Percentiles rank a stretch among this genome's conserved stretches.
Evolutionary conservation across 2,329 filamentous ascomycete genomes (phyloP).

Genomic region (Metarhizium album): DNA sequence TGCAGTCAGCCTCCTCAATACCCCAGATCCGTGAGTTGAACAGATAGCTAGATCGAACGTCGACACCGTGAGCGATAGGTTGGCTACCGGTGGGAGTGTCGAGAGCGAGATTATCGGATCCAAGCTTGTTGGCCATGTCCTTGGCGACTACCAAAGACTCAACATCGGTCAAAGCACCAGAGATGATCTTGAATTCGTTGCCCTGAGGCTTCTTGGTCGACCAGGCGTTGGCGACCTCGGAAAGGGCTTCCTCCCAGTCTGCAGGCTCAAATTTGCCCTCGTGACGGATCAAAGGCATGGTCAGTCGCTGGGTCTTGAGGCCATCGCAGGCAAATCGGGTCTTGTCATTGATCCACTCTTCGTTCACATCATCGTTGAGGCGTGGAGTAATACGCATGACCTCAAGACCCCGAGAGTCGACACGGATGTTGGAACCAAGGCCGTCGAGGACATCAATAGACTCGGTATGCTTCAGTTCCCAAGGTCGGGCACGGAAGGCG

Average conservation of each 20-base stretch:
- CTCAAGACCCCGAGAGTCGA: conserved; percentile 86
- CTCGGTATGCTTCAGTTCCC: conserved; percentile 95
- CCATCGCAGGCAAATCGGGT: conserved; percentile 93
- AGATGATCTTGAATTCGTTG: conserved; percentile 92
- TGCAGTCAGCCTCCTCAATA: conserved; percentile 85
- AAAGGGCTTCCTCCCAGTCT: conserved; percentile 90
- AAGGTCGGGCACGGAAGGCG: conserved; percentile 90
- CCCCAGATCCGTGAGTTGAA: conserved; percentile 95
- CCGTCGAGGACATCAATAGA: conserved; percentile 91
- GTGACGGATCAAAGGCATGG: conserved; percentile 78
- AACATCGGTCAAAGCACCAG: conserved; percentile 81
- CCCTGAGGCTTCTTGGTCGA: conserved; percentile 69
- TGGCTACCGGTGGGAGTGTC: conserved; percentile 77
- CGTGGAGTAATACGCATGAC: conserved; percentile 91
- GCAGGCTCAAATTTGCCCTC: conserved; percentile 87
- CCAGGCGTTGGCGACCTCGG: conserved; percentile 74
- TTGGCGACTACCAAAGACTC: conserved; percentile 95
- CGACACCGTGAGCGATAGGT: conserved; percentile 83
- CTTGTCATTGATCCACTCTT: conserved; percentile 99
- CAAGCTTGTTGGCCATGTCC: conserved; percentile 91
- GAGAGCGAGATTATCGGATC: conserved; percentile 88
- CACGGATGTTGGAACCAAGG: conserved; percentile 85
- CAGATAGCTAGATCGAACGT: conserved; percentile 86
- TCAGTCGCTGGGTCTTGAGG: conserved; percentile 89
- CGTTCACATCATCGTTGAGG: conserved; percentile 95